These are phyloP conservation scores for Endotrypanum monterogeii DNA, from an alignment of 208 protist species.

Conservation along the genomic window DNA sequence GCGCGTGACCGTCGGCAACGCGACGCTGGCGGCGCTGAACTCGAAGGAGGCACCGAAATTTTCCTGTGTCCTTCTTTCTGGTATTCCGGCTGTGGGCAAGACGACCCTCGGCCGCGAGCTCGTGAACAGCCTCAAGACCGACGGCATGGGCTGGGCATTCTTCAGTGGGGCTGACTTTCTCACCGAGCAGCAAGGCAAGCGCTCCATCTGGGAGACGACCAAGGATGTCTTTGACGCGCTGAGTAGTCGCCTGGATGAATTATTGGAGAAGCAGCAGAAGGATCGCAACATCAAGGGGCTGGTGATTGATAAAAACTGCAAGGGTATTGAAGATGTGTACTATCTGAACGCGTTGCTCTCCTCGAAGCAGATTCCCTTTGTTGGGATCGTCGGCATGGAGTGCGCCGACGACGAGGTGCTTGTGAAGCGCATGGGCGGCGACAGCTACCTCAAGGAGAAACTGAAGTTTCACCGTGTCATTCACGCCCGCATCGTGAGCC, in stretches of 20 bases:
- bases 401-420: constrained; percentile 63
- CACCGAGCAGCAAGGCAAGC: constrained; percentile 42
- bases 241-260: constrained; percentile 72
- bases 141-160: constrained; percentile 82
- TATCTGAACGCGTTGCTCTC: constrained; percentile 80
- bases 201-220: constrained; percentile 73
- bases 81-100: constrained; percentile 78
- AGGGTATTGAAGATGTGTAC: constrained; percentile 83
- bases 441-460: constrained; percentile 68
- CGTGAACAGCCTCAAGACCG: constrained; percentile 68
- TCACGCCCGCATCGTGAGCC: constrained; percentile 69
- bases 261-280: constrained; percentile 62
- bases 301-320: constrained; percentile 90
- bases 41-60: constrained; percentile 89
- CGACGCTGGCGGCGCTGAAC: constrained; percentile 59
- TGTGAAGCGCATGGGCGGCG: constrained; percentile 71
- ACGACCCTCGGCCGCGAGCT: constrained; percentile 76
- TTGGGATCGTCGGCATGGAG: constrained; percentile 85
- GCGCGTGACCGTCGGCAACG: constrained; percentile 76
- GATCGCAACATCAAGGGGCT: constrained; percentile 76
- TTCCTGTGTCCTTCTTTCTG: constrained; percentile 81
- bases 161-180: constrained; percentile 87
- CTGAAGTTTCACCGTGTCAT: constrained; percentile 88
- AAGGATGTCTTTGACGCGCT: constrained; percentile 82
- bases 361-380: constrained; percentile 74